phyloP scores from a whole-genome alignment of 257 asterid species.

The Solanum chiquidenum region DNA sequence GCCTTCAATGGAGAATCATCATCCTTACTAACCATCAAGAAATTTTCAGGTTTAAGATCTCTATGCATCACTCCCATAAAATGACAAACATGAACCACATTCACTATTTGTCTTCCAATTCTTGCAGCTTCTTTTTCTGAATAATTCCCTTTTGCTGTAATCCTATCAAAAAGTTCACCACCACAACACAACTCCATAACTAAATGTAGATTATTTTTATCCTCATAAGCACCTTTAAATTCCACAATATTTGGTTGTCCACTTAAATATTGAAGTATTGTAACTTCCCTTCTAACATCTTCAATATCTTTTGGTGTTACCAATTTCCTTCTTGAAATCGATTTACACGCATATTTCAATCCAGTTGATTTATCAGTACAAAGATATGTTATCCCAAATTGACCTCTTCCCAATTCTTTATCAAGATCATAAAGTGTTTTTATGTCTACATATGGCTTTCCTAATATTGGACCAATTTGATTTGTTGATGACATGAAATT shows the following conservation, averaged over 20 bases:
- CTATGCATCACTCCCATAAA: slow-evolving; percentile 39
- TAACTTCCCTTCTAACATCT: slow-evolving; percentile 26
- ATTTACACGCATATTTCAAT: slow-evolving; percentile 28
- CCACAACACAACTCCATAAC: slow-evolving; percentile 36
- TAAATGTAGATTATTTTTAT: slow-evolving; percentile 14
- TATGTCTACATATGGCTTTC: slow-evolving; percentile 19
- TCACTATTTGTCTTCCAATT: slow-evolving; percentile 32
- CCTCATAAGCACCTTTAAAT: slow-evolving; percentile 36
- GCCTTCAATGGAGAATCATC: slow-evolving; percentile 28
- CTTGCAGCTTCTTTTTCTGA: slow-evolving; percentile 37
- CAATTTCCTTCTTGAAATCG: slow-evolving; percentile 23
- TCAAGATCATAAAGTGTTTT: slow-evolving; percentile 17
- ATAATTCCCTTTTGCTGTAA: slow-evolving; percentile 28
- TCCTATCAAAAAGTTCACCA: slow-evolving; percentile 33
- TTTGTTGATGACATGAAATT: not conserved
- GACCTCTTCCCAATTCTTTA: slow-evolving; percentile 34
- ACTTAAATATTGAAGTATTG: slow-evolving; percentile 25
- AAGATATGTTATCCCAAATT: slow-evolving; percentile 30
- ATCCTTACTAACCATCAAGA: slow-evolving; percentile 22
- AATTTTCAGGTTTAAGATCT: slow-evolving; percentile 39
- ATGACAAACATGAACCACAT: slow-evolving; percentile 35
- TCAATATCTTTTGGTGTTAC: slow-evolving; percentile 16
- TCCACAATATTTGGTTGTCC: slow-evolving; percentile 36
- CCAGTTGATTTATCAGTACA: slow-evolving; percentile 22
- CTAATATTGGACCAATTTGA: slow-evolving; percentile 8